These are phyloP conservation scores for Scheffersomyces spartinae DNA, from an alignment of 805 yeast genomes.

Conservation along the genomic window DNA sequence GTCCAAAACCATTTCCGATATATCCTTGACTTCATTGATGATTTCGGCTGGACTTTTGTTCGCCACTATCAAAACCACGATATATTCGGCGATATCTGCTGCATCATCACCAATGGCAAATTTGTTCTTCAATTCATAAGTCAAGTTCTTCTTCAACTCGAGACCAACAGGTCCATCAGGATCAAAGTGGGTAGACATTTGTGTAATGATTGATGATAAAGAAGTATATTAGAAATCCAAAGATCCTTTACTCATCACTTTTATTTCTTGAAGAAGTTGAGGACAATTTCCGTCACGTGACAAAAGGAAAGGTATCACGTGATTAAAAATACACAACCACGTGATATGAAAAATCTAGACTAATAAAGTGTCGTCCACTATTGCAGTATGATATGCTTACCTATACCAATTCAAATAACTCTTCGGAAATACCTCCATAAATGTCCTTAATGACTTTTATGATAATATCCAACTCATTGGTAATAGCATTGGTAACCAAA, in stretches of 20 bases:
- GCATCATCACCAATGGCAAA: no score
- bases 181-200: slow-evolving; percentile 16
- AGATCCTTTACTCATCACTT: neutral
- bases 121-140: no score
- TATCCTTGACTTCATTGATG: slow-evolving; percentile 44
- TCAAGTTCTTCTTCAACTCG: slow-evolving; percentile 17
- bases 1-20: slow-evolving; percentile 53
- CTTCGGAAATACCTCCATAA: slow-evolving; percentile 58
- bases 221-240: slow-evolving; percentile 3
- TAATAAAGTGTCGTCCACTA: no score
- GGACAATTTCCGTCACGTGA: slow-evolving; percentile 1
- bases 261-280: neutral
- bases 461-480: slow-evolving; percentile 52
- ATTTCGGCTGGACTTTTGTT: slow-evolving; percentile 53
- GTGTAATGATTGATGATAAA: slow-evolving; percentile 1
- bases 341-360: no score
- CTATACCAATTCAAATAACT: slow-evolving; percentile 37
- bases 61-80: slow-evolving; percentile 58
- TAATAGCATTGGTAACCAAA: slow-evolving; percentile 56
- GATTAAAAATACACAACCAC: neutral
- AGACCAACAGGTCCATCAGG: slow-evolving; percentile 29
- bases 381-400: neutral
- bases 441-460: slow-evolving; percentile 43
- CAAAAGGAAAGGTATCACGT: no score
- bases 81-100: slow-evolving; percentile 60